These are phyloP conservation scores for Hemileccinum impolitum DNA, from an alignment of 768 basidiomycete species.

Conservation along the genomic window DNA sequence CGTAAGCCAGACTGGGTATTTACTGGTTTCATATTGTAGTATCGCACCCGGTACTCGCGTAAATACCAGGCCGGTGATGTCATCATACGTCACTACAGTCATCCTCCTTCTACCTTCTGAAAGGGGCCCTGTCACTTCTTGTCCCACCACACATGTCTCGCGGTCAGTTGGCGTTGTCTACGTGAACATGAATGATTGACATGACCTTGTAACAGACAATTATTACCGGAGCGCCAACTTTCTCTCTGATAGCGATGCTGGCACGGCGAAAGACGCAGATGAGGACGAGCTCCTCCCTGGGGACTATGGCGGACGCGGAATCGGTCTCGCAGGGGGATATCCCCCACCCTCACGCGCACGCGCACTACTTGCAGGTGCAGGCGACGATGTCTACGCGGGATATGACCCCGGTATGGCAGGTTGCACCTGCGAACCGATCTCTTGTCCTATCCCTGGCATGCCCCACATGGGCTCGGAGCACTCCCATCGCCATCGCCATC, in stretches of 20 bases:
- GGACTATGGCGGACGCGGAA: slow-evolving; percentile 1
- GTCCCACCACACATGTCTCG: background rate
- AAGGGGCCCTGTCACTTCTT: background rate
- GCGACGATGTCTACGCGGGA: slow-evolving; percentile 13
- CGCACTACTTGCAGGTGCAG: background rate
- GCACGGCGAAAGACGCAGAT: background rate
- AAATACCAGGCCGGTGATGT: no score
- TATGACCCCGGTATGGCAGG: slow-evolving; percentile 26
- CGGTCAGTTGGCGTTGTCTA: background rate
- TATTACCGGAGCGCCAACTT: slow-evolving; percentile 1
- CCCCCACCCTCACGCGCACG: background rate
- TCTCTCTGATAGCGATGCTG: slow-evolving; percentile 1
- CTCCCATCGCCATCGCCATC: background rate
- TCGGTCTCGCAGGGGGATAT: slow-evolving; percentile 1
- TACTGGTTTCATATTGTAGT: no score
- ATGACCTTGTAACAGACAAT: slow-evolving; percentile 1
- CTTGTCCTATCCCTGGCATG: slow-evolving; percentile 14
- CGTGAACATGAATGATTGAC: no score
- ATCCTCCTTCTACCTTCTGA: background rate
- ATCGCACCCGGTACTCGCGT: no score
- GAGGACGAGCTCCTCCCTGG: slow-evolving; percentile 1
- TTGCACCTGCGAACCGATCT: background rate
- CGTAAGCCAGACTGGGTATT: slow-evolving; percentile 70
- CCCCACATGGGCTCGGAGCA: background rate
- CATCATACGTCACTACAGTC: background rate